Evolutionary conservation across 441 rosid species (phyloP), one percentile per base, ranked within the genome.

Genomic region (Populus tomentosa): DNA sequence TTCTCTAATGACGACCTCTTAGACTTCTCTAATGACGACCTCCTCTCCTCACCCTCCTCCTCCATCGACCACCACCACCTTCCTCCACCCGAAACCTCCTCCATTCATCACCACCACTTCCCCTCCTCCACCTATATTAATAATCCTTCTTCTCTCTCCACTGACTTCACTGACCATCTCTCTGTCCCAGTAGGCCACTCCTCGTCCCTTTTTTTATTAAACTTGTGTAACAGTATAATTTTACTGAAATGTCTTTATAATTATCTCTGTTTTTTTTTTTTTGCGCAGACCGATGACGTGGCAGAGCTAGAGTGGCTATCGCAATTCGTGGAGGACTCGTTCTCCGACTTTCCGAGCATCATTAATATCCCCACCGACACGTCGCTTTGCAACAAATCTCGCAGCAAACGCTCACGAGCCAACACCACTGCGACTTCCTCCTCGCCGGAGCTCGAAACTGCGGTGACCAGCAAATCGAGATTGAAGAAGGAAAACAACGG

Each of bases 221-320:
- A 42, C 66, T 33, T 56, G 0, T 38, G 5, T 67, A 2, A 8
- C 1, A 7, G 68, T 21, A 61, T 61, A 61, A 61, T 10, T 61
- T 61, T 10, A 21, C 65, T 61, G 4, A 21, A 23, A 23, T 30
- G 32, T 71, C 64, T 30, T 72, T 46, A 40, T 73, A 42, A 20
- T 36, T 40, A 38, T 71, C 5, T 20, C 21, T 0, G n/a, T 33
- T 46, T 35, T 11, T 11, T 21, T 18, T 21, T 62, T 26, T 18
- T 77, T 16, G 14, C 59, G 73, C 84, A 95, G 99, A 83, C 82
- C 72, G 98, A 95, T n/a, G 95, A 95, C 42, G 86, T 92, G 80
- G 98, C 97, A 23, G 98, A 95, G 84, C 85, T 95, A n/a, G 99
- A 95, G 82, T 95, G 99, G 99, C 84, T 95, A 64, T 95, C 99